phyloP scores from a whole-genome alignment of 768 basidiomycete genomes.

The Rhodotorula babjevae region DNA sequence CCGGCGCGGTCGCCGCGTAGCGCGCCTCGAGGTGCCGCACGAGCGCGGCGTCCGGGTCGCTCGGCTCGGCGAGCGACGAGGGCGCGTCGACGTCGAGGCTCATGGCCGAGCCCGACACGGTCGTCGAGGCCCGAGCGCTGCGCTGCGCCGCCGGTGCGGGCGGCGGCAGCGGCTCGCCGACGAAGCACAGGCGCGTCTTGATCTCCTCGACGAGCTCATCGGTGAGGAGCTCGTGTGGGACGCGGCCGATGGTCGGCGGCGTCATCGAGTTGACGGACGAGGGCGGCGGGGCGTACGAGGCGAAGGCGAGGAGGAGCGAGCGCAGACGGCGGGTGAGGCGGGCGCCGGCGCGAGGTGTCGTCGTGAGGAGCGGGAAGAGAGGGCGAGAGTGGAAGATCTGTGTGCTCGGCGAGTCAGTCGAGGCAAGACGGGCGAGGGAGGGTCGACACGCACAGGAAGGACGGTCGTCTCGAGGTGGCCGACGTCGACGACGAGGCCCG shows the following conservation, averaged over 20 bases:
- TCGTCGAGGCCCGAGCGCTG: neutral
- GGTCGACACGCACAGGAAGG: conserved; percentile 63
- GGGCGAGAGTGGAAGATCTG: conserved; percentile 89
- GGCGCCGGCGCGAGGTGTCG: conserved; percentile 82
- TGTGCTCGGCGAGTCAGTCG: neutral
- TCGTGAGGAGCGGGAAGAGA: conserved; percentile 70
- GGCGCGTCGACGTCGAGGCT: conserved; percentile 27
- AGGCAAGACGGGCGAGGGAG: too few relatives aligned
- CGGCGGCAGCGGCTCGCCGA: conserved; percentile 54
- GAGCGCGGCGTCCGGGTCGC: conserved; percentile 14
- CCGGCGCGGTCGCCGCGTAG: neutral
- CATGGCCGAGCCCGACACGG: conserved; percentile 1
- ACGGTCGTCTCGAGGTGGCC: conserved; percentile 86
- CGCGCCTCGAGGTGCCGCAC: conserved; percentile 21
- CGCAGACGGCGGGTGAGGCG: conserved; percentile 74
- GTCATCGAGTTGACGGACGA: conserved; percentile 62
- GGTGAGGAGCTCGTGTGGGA: conserved; percentile 74
- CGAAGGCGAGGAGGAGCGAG: conserved; percentile 74
- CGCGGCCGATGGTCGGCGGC: conserved; percentile 56
- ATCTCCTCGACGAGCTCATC: conserved; percentile 81
- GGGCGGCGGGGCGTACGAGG: conserved; percentile 76
- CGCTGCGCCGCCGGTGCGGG: neutral
- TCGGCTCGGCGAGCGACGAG: too few relatives aligned
- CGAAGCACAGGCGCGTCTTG: conserved; percentile 84
- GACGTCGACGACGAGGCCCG: conserved; percentile 87